phyloP scores from a whole-genome alignment of 2,329 filamentous ascomycete species.

The Paraconiothyrium brasiliense region DNA sequence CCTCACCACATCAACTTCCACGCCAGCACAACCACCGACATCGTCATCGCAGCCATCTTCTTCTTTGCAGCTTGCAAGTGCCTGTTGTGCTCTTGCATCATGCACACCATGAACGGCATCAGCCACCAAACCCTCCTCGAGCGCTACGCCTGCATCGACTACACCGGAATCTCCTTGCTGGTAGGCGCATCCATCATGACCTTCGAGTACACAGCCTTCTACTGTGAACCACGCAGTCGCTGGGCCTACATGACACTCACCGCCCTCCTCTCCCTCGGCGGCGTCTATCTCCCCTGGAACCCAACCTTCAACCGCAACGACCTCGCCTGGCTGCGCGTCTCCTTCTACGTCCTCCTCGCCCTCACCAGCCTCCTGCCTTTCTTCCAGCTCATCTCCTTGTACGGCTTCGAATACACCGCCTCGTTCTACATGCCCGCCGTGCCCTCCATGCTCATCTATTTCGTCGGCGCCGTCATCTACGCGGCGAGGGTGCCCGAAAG shows the following conservation, averaged over 20 bases:
- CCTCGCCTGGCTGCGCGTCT: slow-evolving; percentile 91
- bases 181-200: slow-evolving; percentile 98
- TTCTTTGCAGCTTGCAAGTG: slow-evolving; percentile 97
- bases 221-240: slow-evolving; percentile 89
- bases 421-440: slow-evolving; percentile 89
- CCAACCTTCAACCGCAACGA: slow-evolving; percentile 91
- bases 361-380: slow-evolving; percentile 90
- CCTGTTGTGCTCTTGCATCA: slow-evolving; percentile 91
- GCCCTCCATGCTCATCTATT: slow-evolving; percentile 87
- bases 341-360: slow-evolving; percentile 88
- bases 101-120: slow-evolving; percentile 99
- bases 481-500: slow-evolving; percentile 92
- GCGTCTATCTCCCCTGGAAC: slow-evolving; percentile 94
- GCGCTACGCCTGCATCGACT: slow-evolving; percentile 96
- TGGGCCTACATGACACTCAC: slow-evolving; percentile 88
- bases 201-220: slow-evolving; percentile 98
- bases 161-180: slow-evolving; percentile 94
- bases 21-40: slow-evolving; percentile 84
- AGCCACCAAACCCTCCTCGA: slow-evolving; percentile 89
- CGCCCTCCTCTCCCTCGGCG: slow-evolving; percentile 80
- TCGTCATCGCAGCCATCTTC: slow-evolving; percentile 91
- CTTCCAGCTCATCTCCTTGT: slow-evolving; percentile 80
- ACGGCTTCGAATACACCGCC: slow-evolving; percentile 81
- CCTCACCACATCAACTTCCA: slow-evolving; percentile 87
- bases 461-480: slow-evolving; percentile 85